Base-by-base conservation (phyloP, 495 filamentous ascomycete genomes). In the Trichoderma gamsii region DNA sequence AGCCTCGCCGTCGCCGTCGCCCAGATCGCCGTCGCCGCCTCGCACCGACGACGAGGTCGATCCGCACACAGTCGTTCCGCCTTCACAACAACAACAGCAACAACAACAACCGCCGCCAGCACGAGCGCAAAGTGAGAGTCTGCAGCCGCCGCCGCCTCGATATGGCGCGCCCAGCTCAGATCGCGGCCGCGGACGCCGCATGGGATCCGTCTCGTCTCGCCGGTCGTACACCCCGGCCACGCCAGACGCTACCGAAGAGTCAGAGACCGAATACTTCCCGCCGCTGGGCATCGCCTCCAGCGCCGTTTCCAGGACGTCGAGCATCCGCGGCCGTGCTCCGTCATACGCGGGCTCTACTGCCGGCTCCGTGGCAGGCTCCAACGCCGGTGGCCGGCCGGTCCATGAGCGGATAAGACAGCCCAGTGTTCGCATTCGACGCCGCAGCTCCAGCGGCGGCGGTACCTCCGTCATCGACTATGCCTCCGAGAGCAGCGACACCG, bases 171-270 rank as follows among this genome's bases (percentile, higher is more conserved):
- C 51, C 8, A 23, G n/a, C n/a, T 56, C 51, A 29, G 29, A 29
- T 29, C 29, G 29, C 29, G 29, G 29, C 29, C 29, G 29, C 3
- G 9, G 25, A 2, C 56, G 56, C 11, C 56, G 56, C 9, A 13
- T 61, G 56, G 2, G 56, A 13, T 78, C 78, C 3, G 70, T 73
- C 25, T 27, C 23, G 35, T 29, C 65, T 32, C 64, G 64, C 1
- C 35, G 35, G n/a, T 65, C 64, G 32, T 46, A 12, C 9, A 41
- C 23, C 21, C 35, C 41, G 16, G 65, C 65, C 3, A 66, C 65
- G 43, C 65, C 65, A 7, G 43, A 46, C 18, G 65, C 65, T 11
- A 25, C 16, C 27, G 65, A 32, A 16, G 44, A 46, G 21, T 49
- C 41, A 18, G 43, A 43, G n/a, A 51, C 65, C 7, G 65, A 66